Evolutionary conservation across 2,329 filamentous ascomycete species (phyloP), one percentile per base, ranked within the genome.

Genomic region (Fusarium sarcochroum): DNA sequence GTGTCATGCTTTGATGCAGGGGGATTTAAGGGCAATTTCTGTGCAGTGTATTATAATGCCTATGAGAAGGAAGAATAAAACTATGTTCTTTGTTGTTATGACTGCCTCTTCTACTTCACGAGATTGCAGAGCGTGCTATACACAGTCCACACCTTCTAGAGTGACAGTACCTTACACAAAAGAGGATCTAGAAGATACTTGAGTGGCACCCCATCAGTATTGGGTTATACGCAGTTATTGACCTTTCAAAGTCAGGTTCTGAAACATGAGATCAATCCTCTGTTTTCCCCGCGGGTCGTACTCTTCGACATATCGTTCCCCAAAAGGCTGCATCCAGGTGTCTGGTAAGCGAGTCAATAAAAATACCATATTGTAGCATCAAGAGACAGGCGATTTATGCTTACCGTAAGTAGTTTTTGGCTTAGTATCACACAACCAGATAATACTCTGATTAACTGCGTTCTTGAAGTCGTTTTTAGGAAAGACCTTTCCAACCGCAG

Each of bases 271-370:
- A 53, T 63, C 58, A 32, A 67, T 53, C 14, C 42, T 25, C 21
- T 47, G 44, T 15, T 66, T 49, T 7, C 58, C 65, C 5, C 6
- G 17, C 2, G 53, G 6, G 17, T 32, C 10, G 25, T 66, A 66
- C 17, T 41, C 35, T 1, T 15, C 6, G 15, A 66, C 46, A 34
- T 59, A 58, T n/a, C 18, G 51, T 5, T 68, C 62, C 7, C 65
- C 63, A 20, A 54, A 68, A 25, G 58, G 63, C 15, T 67, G 47
- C 42, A 67, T 53, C 63, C 58, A 64, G 14, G 54, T 67, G 6
- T 54, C 51, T 45, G 48, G 5, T 5, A 17, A 41, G 2, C 1
- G 21, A 2, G 17, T 46, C 9, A 56, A 40, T 37, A 42, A n/a
- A 11, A 35, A n/a, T 8, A 42, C 23, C 11, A 30, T 18, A 30